Evolutionary conservation across 2,329 filamentous ascomycete species (phyloP).

Genomic region (Claviceps sp.): DNA sequence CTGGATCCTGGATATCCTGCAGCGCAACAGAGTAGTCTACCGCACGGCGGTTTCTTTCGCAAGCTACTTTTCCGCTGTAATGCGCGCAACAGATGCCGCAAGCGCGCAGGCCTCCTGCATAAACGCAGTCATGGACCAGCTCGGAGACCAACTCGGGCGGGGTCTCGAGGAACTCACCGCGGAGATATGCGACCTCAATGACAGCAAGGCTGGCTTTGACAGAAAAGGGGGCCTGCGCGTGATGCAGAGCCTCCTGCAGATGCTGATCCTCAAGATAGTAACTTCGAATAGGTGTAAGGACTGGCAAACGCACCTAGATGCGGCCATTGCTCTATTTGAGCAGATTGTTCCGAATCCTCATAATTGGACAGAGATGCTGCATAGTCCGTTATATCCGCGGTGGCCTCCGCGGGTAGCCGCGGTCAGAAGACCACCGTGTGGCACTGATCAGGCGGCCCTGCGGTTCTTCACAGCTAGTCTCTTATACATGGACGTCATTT

Average conservation of each 20-base stretch:
- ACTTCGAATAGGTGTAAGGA: slow-evolving; percentile 29
- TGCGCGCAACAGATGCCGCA: slow-evolving; percentile 22
- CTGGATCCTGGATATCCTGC: slow-evolving; percentile 45
- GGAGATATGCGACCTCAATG: slow-evolving; percentile 25
- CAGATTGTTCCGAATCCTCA: slow-evolving; percentile 27
- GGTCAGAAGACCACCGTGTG: slow-evolving; percentile 25
- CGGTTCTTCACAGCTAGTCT: slow-evolving; percentile 34
- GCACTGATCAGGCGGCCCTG: slow-evolving; percentile 31
- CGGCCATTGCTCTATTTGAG: slow-evolving; percentile 34
- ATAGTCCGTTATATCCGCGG: slow-evolving; percentile 12
- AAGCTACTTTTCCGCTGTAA: slow-evolving; percentile 41
- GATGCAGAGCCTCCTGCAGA: slow-evolving; percentile 38
- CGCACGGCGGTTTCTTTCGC: slow-evolving; percentile 43
- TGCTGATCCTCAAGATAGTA: slow-evolving; percentile 38
- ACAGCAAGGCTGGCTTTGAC: slow-evolving; percentile 16
- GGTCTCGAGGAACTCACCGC: slow-evolving; percentile 30
- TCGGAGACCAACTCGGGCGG: slow-evolving; percentile 31
- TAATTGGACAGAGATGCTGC: slow-evolving; percentile 23
- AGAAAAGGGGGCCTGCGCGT: slow-evolving; percentile 24
- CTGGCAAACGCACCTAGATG: slow-evolving; percentile 37
- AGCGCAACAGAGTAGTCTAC: slow-evolving; percentile 43
- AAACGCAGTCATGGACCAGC: slow-evolving; percentile 21
- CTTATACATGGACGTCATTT: slow-evolving; percentile 35
- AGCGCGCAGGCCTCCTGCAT: slow-evolving; percentile 22
- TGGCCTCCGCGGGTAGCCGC: slow-evolving; percentile 20